Evolutionary conservation across 331 rosid species (phyloP), one percentile per base, ranked within the genome.

Genomic region (Phaseolus coccineus): DNA sequence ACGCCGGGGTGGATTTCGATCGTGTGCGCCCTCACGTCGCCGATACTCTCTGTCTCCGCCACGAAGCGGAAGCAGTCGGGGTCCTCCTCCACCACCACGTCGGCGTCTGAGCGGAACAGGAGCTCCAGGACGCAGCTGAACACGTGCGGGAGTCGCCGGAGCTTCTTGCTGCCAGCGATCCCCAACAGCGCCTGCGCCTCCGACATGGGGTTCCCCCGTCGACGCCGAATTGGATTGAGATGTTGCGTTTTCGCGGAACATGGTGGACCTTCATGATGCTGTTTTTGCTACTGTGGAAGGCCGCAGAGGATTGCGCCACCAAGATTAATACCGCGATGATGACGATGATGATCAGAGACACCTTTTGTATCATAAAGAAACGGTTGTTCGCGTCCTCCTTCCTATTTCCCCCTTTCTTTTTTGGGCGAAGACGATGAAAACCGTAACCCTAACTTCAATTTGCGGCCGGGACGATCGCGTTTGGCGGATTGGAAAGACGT

Each of bases 1-100:
- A 96, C 98, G 3, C 98, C 99, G 0, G 99, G 99, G 84, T 93
- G 93, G 77, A 96, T 96, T 82, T 96, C 98, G 10, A 93, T 85
- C 27, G 94, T 84, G 68, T 93, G 94, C 5, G 99, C 85, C 81
- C 91, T 86, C 3, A 96, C 92, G 30, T 84, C 87, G 56, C 89
- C 82, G 44, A 88, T 74, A 3, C 81, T 84, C 6, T 80, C 87
- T 8, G 98, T 85, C 77, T 90, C 97, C 24, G 92, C 98, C 9
- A 88, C 85, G 69, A 96, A 96, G 39, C 96, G 96, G 83, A 96
- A 96, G 83, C 84, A 96, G 25, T 93, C 96, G 2, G 90, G 81
- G 0, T 68, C 90, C 69, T 96, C 98, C 77, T 91, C 91, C 6
- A 96, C 71, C 13, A 85, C 71, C 1, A 96, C 99, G 5, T 96